Evolutionary conservation across 1,284 basidiomycete species (phyloP).

Genomic region (Naganishia cerealis): DNA sequence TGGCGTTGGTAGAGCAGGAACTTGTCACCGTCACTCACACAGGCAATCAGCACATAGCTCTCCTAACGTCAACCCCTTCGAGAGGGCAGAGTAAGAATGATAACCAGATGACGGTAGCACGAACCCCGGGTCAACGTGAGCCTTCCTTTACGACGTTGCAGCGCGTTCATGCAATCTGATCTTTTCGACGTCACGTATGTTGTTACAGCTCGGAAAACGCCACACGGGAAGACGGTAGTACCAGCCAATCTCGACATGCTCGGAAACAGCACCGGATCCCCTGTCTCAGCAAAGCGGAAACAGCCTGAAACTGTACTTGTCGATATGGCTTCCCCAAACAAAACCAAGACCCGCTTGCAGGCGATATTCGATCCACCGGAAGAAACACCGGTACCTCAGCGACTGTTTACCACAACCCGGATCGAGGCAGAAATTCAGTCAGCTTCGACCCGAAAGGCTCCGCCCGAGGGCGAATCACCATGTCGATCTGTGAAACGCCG

Average conservation of each 20-base stretch:
- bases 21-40: not conserved
- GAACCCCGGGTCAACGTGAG: conserved; percentile 34
- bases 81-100: not conserved
- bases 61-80: conserved; percentile 1
- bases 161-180: not conserved
- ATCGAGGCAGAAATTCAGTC: not conserved
- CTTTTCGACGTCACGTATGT: not conserved
- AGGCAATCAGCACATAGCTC: not conserved
- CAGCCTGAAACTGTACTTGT: not conserved
- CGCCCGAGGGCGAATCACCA: not conserved
- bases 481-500: conserved; percentile 13
- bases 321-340: not conserved
- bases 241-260: conserved; percentile 7
- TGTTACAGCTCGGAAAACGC: conserved; percentile 19
- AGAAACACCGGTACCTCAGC: conserved; percentile 4
- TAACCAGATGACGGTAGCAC: not conserved
- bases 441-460: not conserved
- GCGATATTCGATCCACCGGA: conserved; percentile 7
- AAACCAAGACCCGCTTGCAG: conserved; percentile 12
- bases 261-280: not conserved
- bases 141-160: not conserved
- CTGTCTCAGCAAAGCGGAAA: not conserved
- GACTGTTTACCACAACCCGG: not conserved
- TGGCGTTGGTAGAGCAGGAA: conserved; percentile 1
- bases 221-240: conserved; percentile 18